Percentiles rank a stretch among this genome's conserved stretches.
These are phyloP conservation scores for Hemisphaericaspora nanyangensis DNA, from an alignment of 805 yeast species.

Conservation along the genomic window DNA sequence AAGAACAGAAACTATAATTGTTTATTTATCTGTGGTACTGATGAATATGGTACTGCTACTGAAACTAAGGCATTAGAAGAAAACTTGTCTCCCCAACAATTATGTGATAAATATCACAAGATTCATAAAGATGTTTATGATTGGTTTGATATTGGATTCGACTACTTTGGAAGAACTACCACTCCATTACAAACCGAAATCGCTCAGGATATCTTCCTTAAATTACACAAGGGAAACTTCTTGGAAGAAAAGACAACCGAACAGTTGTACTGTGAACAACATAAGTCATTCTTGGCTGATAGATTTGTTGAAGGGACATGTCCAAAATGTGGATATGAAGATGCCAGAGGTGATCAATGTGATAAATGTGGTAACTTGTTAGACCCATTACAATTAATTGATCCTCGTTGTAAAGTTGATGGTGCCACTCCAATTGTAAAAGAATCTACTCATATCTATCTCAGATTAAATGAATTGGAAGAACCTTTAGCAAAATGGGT, in stretches of 20 bases:
- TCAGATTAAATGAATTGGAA: conserved; percentile 81
- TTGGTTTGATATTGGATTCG: conserved; percentile 96
- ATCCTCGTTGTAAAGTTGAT: conserved; percentile 95
- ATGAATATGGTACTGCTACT: conserved; percentile 99
- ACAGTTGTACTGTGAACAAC: conserved; percentile 88
- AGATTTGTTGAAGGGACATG: conserved; percentile 97
- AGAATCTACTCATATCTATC: conserved; percentile 80
- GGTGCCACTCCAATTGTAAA: conserved; percentile 74
- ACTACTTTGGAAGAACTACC: conserved; percentile 94
- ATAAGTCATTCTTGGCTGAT: conserved; percentile 90
- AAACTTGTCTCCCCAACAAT: conserved; percentile 77
- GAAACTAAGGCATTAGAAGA: conserved; percentile 98
- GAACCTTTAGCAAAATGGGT: conserved; percentile 72
- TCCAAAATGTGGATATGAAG: conserved; percentile 91
- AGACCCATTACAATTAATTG: conserved; percentile 87
- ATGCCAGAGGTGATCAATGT: conserved; percentile 99
- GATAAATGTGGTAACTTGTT: conserved; percentile 90
- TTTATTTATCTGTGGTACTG: conserved; percentile 91
- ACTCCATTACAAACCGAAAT: conserved; percentile 88
- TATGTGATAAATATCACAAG: conserved; percentile 86
- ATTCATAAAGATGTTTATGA: conserved; percentile 88
- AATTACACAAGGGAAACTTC: conserved; percentile 69
- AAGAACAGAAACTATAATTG: conserved; percentile 87
- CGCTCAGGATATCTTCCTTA: conserved; percentile 87
- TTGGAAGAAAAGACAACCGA: conserved; percentile 84